Evolutionary conservation across 129 eudicot species (phyloP), one percentile per base, ranked within the genome.

Genomic region (Flaveria robusta): DNA sequence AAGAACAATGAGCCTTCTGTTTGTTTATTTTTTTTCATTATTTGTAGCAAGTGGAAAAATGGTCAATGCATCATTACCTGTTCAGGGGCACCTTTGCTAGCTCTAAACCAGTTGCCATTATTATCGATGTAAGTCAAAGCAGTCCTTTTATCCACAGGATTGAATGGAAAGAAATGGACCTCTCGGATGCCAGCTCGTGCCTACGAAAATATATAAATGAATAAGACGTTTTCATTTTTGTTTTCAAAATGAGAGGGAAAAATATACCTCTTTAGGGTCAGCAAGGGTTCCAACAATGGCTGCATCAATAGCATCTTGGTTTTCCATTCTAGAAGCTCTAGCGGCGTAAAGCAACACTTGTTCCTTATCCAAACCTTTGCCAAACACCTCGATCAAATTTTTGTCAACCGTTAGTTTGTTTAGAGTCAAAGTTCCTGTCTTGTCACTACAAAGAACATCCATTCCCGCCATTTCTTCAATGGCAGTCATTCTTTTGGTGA

Each of bases 391-490:
- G 14, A 92, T 87, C 65, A 92, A 39, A 70, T 39, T 26, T 70
- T 87, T 87, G 66, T 91, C 97, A 29, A 91, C 97, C 0, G 90
- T 87, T 11, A 91, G 86, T 84, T 92, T 92, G 83, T 92, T 92
- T 37, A 92, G 96, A 12, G 97, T 92, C 66, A 92, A 89, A 16
- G 97, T 92, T 11, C 96, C 97, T 0, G 97, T 92, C 74, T 89
- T 92, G 66, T 92, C 97, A 72, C 97, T 92, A 77, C 97, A 92
- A 15, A 92, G 96, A 50, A 92, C 88, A 81, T 92, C 97, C 97
- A 92, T 92, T 34, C 96, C 97, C 37, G 97, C 96, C 96, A 91
- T 91, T 74, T 91, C 97, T 82, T 91, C 97, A 68, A 92, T 92
- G 47, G 97, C 97, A 3, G 97, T 92, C 97, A 92, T 92, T 74